Evolutionary conservation across 106 monocot species (phyloP).

Genomic region (Posidonia australis): DNA sequence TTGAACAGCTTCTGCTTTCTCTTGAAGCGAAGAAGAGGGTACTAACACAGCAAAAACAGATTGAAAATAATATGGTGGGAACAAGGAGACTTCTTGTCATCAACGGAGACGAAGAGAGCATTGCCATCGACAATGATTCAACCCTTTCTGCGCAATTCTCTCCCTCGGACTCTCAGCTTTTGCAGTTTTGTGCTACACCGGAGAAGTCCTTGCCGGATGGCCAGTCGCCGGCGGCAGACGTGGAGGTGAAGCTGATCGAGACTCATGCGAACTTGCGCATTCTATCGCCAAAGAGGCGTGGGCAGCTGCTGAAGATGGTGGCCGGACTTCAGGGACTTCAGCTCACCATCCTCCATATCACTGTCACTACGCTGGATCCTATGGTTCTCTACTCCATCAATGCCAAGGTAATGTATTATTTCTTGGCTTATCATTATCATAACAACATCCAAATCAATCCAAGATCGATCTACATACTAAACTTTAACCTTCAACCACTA

Average conservation of each 20-base stretch:
- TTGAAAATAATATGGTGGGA: no score
- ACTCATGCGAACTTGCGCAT: conserved; percentile 63
- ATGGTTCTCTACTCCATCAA: conserved; percentile 90
- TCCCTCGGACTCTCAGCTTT: conserved; percentile 61
- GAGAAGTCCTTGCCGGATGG: conserved; percentile 9
- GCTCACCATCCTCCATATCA: conserved; percentile 72
- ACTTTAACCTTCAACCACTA: no score
- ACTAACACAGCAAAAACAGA: conserved; percentile 20
- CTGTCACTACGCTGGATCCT: conserved; percentile 53
- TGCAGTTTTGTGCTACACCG: no score
- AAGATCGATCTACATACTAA: no score
- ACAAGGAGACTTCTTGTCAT: no score
- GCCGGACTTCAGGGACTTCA: conserved; percentile 55
- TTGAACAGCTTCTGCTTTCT: conserved; percentile 82
- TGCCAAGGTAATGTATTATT: conserved; percentile 93
- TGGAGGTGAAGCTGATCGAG: conserved; percentile 74
- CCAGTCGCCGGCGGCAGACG: conserved; percentile 47
- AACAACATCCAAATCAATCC: no score
- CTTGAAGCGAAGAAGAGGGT: conserved; percentile 69
- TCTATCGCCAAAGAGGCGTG: conserved; percentile 37
- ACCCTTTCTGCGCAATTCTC: conserved; percentile 84
- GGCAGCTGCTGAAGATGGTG: conserved; percentile 75
- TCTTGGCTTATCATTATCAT: no score
- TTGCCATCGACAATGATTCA: not conserved
- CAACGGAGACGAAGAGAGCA: not conserved